Conservation (phyloP, 2,329 filamentous ascomycete genomes). For the Fusarium anguioides region DNA sequence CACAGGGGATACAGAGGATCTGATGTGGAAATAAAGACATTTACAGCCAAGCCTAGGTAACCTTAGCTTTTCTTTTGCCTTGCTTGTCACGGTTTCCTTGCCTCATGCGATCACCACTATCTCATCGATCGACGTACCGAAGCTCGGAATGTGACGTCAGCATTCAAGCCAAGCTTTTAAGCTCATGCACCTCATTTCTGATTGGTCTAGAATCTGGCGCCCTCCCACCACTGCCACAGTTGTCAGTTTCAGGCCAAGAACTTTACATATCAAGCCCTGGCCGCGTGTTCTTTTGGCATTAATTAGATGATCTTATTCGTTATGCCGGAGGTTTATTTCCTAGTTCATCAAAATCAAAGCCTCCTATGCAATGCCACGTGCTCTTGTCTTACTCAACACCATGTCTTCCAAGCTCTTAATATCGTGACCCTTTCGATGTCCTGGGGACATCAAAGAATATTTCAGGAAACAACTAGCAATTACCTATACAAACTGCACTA, state of each 20-base stretch:
- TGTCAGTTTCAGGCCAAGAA: slow-evolving; percentile 17
- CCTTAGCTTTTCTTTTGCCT: background rate
- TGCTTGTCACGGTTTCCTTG: slow-evolving; percentile 1
- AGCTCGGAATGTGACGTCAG: slow-evolving; percentile 31
- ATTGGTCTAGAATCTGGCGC: slow-evolving; percentile 11
- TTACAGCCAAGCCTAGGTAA: slow-evolving; percentile 4
- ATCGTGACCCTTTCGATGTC: no score
- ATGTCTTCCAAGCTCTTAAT: background rate
- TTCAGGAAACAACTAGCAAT: no score
- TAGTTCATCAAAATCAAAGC: background rate
- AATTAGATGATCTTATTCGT: background rate
- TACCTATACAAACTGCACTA: no score
- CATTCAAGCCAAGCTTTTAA: slow-evolving; percentile 13
- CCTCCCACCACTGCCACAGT: background rate
- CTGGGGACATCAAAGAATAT: no score
- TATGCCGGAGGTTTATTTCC: slow-evolving; percentile 12
- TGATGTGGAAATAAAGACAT: slow-evolving; percentile 28
- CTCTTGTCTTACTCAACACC: background rate
- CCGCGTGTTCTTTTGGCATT: background rate
- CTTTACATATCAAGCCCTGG: background rate
- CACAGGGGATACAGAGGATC: background rate
- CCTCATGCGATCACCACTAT: slow-evolving; percentile 26
- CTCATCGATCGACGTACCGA: slow-evolving; percentile 14
- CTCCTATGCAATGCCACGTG: slow-evolving; percentile 11
- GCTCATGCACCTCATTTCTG: slow-evolving; percentile 17